phyloP scores from a whole-genome alignment of 2,329 filamentous ascomycete genomes.

The Colletotrichum chrysophilum region DNA sequence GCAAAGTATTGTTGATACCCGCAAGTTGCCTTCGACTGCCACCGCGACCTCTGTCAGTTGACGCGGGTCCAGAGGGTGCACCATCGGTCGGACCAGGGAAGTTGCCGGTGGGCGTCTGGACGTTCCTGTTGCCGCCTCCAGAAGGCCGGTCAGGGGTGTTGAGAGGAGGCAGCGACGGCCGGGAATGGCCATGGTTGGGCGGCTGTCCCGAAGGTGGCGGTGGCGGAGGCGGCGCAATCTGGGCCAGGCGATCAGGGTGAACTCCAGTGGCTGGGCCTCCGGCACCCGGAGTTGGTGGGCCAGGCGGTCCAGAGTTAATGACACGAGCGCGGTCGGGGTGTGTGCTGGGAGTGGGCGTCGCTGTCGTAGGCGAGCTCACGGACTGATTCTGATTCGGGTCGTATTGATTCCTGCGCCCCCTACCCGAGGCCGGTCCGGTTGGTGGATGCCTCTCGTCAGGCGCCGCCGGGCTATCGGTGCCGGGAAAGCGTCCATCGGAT shows the following conservation, averaged over 20 bases:
- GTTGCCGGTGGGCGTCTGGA: constrained; percentile 10
- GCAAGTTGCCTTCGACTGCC: constrained; percentile 54
- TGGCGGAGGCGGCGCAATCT: constrained; percentile 47
- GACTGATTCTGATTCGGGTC: constrained; percentile 2
- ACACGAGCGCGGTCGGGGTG: constrained; percentile 15
- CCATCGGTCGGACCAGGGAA: constrained; percentile 5
- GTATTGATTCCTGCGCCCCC: constrained; percentile 40
- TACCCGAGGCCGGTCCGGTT: constrained; percentile 57
- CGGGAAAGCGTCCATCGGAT: constrained; percentile 47
- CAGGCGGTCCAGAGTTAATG: constrained; percentile 12
- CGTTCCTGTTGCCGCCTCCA: not conserved
- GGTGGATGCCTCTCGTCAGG: constrained; percentile 55
- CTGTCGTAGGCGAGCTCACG: constrained; percentile 1
- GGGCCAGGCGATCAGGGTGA: constrained; percentile 56
- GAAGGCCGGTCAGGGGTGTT: constrained; percentile 36
- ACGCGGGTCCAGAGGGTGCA: constrained; percentile 27
- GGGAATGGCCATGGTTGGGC: constrained; percentile 27
- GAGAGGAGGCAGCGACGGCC: constrained; percentile 34
- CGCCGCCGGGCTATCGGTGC: constrained; percentile 47
- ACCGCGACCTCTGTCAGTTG: constrained; percentile 42
- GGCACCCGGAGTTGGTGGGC: constrained; percentile 24
- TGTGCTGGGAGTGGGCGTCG: constrained; percentile 8
- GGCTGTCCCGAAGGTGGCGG: constrained; percentile 33
- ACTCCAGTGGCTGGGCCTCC: constrained; percentile 38
- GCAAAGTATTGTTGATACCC: constrained; percentile 64